Evolutionary conservation across 2,329 filamentous ascomycete species (phyloP).

Genomic region (Penicillium olsonii): DNA sequence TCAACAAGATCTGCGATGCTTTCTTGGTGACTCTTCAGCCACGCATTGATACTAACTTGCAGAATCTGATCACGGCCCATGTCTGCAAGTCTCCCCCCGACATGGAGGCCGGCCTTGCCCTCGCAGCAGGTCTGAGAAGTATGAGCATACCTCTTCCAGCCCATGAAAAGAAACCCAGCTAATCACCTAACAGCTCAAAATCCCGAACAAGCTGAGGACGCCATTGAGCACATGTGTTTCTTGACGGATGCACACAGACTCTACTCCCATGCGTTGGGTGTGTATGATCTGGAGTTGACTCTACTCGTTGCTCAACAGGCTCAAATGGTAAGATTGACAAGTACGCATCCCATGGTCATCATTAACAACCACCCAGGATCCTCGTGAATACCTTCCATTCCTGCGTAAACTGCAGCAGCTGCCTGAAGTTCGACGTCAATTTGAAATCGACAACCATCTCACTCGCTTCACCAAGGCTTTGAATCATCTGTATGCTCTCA

Average conservation of each 20-base stretch:
- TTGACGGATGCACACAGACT: constrained; percentile 88
- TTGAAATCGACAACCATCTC: constrained; percentile 87
- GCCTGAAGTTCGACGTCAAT: constrained; percentile 68
- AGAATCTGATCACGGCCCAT: constrained; percentile 92
- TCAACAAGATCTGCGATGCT: constrained; percentile 86
- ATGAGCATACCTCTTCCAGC: constrained; percentile 11
- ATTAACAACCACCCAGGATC: constrained; percentile 59
- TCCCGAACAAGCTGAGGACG: constrained; percentile 75
- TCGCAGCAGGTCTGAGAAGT: constrained; percentile 72
- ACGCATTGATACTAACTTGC: constrained; percentile 67
- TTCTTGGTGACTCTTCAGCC: constrained; percentile 69
- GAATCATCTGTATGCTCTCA: constrained; percentile 69
- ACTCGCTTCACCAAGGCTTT: constrained; percentile 76
- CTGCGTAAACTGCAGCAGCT: constrained; percentile 82
- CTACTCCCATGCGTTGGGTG: constrained; percentile 84
- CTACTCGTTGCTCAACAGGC: constrained; percentile 92
- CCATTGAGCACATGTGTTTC: constrained; percentile 97
- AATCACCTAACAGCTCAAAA: constrained; percentile 53
- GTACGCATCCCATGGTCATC: background rate
- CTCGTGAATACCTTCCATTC: constrained; percentile 92
- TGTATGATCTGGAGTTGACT: constrained; percentile 89
- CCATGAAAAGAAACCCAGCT: constrained; percentile 8
- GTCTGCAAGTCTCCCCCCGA: constrained; percentile 93
- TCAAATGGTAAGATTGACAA: constrained; percentile 61
- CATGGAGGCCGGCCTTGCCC: constrained; percentile 75